These are phyloP conservation scores for Cryoendolithus antarcticus DNA, from an alignment of 2,329 filamentous ascomycete genomes.

Conservation along the genomic window DNA sequence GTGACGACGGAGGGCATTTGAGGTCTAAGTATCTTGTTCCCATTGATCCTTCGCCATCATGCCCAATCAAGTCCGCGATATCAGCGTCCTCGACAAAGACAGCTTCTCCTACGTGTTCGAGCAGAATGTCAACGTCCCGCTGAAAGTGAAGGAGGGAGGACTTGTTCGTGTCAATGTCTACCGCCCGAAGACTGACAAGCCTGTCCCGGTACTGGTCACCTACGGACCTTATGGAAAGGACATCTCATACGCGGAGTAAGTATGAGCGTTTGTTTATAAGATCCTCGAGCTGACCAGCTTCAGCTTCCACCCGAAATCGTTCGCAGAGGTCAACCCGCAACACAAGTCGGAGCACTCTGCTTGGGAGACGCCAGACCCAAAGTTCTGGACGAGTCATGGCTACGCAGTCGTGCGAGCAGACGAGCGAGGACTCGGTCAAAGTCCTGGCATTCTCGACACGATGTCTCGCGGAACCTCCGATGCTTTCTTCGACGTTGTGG, in stretches of 20 bases:
- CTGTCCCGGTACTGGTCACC: slow-evolving; percentile 52
- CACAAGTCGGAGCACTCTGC: slow-evolving; percentile 30
- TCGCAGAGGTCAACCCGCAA: slow-evolving; percentile 26
- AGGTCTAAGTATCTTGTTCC: no score
- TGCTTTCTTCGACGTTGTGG: slow-evolving; percentile 33
- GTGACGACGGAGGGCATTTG: no score
- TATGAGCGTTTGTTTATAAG: slow-evolving; percentile 10
- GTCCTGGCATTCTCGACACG: slow-evolving; percentile 26
- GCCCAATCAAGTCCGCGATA: slow-evolving; percentile 21
- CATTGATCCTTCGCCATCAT: slow-evolving; percentile 9
- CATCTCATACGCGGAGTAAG: slow-evolving; percentile 46
- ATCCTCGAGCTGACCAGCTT: background rate
- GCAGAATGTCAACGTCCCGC: slow-evolving; percentile 19
- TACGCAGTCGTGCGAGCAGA: slow-evolving; percentile 24
- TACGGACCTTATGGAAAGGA: slow-evolving; percentile 67
- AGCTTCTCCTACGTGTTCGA: slow-evolving; percentile 22
- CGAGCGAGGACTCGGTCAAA: slow-evolving; percentile 19
- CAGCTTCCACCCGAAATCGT: slow-evolving; percentile 41
- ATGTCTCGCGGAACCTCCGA: slow-evolving; percentile 33
- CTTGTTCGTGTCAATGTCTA: slow-evolving; percentile 24
- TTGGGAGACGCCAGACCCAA: slow-evolving; percentile 34
- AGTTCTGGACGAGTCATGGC: slow-evolving; percentile 20
- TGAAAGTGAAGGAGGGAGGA: slow-evolving; percentile 18
- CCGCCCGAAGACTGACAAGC: slow-evolving; percentile 21
- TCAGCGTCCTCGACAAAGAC: slow-evolving; percentile 20